Percentiles rank a stretch among this genome's conserved stretches.
Evolutionary conservation across 169 alveolate species (phyloP).

Genomic region (Plasmodium malariae): DNA sequence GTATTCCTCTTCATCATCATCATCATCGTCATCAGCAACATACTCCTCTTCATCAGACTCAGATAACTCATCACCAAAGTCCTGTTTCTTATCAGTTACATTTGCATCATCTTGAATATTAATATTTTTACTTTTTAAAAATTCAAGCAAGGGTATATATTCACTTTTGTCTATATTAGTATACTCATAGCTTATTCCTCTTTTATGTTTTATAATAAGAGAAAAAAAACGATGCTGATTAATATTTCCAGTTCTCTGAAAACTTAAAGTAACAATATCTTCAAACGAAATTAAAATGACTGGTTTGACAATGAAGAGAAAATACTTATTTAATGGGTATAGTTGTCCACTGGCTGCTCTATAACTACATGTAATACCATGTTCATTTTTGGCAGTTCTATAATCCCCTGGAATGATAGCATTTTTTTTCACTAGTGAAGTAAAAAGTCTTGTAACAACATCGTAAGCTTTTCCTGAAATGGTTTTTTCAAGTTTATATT

Average conservation of each 20-base stretch:
- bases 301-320: slow-evolving; percentile 96
- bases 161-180: slow-evolving; percentile 96
- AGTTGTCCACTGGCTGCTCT: slow-evolving; percentile 97
- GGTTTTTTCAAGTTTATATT: slow-evolving; percentile 86
- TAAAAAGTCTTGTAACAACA: slow-evolving; percentile 93
- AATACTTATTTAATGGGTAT: slow-evolving; percentile 95
- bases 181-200: slow-evolving; percentile 92
- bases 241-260: slow-evolving; percentile 94
- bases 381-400: slow-evolving; percentile 91
- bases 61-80: slow-evolving; percentile 81
- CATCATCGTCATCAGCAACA: slow-evolving; percentile 88
- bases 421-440: slow-evolving; percentile 91
- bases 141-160: slow-evolving; percentile 85
- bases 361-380: slow-evolving; percentile 94
- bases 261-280: slow-evolving; percentile 94
- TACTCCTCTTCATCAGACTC: slow-evolving; percentile 81
- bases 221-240: slow-evolving; percentile 96
- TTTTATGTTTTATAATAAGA: slow-evolving; percentile 90
- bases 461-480: slow-evolving; percentile 93
- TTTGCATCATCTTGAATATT: slow-evolving; percentile 84
- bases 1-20: slow-evolving; percentile 80
- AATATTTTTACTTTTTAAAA: slow-evolving; percentile 87
- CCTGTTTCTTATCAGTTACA: slow-evolving; percentile 76
- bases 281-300: slow-evolving; percentile 95
- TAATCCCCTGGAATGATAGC: slow-evolving; percentile 97